phyloP scores from a whole-genome alignment of 2,329 filamentous ascomycete genomes.

The Kalmusia sp. region DNA sequence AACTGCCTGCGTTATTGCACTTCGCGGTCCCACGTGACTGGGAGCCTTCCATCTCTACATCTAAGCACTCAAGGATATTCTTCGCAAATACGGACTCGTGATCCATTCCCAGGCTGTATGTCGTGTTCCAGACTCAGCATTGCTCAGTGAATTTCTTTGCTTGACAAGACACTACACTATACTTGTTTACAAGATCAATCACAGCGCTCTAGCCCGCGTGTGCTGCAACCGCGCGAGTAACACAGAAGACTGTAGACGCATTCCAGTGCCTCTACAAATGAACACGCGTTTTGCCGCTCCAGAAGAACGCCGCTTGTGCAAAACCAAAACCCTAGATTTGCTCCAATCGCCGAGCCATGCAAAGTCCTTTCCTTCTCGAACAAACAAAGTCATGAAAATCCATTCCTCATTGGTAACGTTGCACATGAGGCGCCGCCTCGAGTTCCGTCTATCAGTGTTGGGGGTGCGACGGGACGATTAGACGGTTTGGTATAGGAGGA shows the following conservation, averaged over 20 bases:
- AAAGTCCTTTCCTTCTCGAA: conserved; percentile 30
- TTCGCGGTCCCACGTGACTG: conserved; percentile 1
- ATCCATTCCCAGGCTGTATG: too few species aligned
- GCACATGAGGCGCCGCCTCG: conserved; percentile 28
- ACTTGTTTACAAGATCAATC: conserved; percentile 28
- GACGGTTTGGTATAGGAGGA: conserved; percentile 77
- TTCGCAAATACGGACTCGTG: too few species aligned
- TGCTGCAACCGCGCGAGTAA: background rate
- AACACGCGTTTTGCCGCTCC: conserved; percentile 11
- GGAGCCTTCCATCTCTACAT: too few species aligned
- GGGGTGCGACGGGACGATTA: conserved; percentile 29
- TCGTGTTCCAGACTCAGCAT: too few species aligned
- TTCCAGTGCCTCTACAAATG: conserved; percentile 16
- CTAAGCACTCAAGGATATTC: too few species aligned
- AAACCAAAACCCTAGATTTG: conserved; percentile 34
- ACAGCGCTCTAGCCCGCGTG: background rate
- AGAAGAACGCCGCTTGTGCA: conserved; percentile 13
- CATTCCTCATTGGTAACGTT: conserved; percentile 45
- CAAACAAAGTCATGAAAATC: conserved; percentile 43
- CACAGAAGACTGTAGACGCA: conserved; percentile 13
- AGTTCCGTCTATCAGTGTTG: conserved; percentile 1
- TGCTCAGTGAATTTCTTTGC: conserved; percentile 18
- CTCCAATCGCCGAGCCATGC: conserved; percentile 49
- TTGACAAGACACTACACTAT: conserved; percentile 40
- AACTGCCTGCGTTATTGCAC: conserved; percentile 10